These are phyloP conservation scores for Asclepias syriaca DNA, from an alignment of 257 asterid genomes.

Conservation along the genomic window DNA sequence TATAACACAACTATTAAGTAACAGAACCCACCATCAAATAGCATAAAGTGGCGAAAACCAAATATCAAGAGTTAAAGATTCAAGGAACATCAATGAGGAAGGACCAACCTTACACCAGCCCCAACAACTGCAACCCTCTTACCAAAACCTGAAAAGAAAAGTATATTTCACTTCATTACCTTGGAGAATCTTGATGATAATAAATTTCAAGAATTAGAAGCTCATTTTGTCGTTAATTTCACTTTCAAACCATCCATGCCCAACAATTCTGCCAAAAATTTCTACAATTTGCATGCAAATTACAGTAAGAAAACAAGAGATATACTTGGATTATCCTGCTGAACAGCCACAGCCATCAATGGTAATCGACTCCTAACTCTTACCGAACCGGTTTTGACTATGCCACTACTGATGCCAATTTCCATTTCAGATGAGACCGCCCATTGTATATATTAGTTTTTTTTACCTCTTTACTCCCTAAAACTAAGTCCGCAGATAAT, in stretches of 20 bases:
- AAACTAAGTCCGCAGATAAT: too few species aligned
- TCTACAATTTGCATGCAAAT: neutral
- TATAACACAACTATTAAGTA: neutral
- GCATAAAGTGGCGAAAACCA: neutral
- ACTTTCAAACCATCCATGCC: too few species aligned
- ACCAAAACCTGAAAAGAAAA: conserved; percentile 35
- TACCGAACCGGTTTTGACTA: neutral
- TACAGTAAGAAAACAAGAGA: neutral
- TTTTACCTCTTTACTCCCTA: too few species aligned
- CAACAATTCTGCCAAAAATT: neutral
- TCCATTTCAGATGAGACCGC: neutral
- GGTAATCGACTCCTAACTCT: neutral
- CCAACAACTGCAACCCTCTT: conserved; percentile 73
- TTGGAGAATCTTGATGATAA: neutral
- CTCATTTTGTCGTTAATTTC: neutral
- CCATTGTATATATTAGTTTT: neutral
- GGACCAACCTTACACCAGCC: conserved; percentile 72
- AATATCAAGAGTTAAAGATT: neutral
- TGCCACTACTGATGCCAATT: conserved; percentile 4
- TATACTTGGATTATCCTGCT: conserved; percentile 7
- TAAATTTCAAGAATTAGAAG: neutral
- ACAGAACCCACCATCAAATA: neutral
- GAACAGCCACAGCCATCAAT: conserved; percentile 7
- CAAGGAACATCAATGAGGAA: neutral
- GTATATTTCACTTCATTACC: neutral